Percentiles rank a stretch among this genome's conserved stretches.
These are phyloP conservation scores for Huntiella omanensis DNA, from an alignment of 2,329 filamentous ascomycete species.

Conservation along the genomic window DNA sequence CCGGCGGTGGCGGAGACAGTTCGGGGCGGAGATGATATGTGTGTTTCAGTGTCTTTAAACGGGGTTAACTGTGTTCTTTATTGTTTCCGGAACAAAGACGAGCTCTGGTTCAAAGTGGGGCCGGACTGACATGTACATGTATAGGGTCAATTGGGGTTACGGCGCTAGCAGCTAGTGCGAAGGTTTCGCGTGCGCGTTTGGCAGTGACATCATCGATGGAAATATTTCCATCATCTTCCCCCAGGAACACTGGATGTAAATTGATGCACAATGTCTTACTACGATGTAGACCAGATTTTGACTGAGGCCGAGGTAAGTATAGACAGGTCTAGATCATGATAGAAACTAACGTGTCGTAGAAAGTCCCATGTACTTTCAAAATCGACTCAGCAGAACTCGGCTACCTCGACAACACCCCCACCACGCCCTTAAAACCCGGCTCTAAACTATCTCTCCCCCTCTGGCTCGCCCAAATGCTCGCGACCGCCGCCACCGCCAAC, in stretches of 20 bases:
- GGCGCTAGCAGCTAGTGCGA: too few relatives aligned
- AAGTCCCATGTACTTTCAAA: conserved; percentile 90
- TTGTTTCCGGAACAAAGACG: too few relatives aligned
- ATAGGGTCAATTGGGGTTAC: too few relatives aligned
- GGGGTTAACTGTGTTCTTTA: too few relatives aligned
- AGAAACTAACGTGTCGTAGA: conserved; percentile 30
- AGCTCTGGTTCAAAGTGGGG: too few relatives aligned
- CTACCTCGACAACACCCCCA: conserved; percentile 69
- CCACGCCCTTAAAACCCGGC: conserved; percentile 53
- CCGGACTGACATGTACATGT: too few relatives aligned
- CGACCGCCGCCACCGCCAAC: conserved; percentile 37
- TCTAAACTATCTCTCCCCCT: conserved; percentile 70
- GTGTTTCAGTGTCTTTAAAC: too few relatives aligned
- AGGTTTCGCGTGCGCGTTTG: too few relatives aligned
- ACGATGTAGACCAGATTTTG: conserved; percentile 67
- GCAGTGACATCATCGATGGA: neutral
- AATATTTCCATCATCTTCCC: neutral
- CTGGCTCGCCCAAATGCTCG: conserved; percentile 90
- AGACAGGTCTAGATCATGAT: neutral
- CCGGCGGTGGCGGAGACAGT: too few relatives aligned
- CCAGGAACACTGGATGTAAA: neutral
- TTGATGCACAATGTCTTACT: conserved; percentile 44
- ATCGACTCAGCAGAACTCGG: conserved; percentile 73
- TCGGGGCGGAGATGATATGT: too few relatives aligned
- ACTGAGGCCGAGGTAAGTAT: conserved; percentile 58